Evolutionary conservation across 139 green algal species (phyloP).

Genomic region (Limnomonas spitsbergensis): DNA sequence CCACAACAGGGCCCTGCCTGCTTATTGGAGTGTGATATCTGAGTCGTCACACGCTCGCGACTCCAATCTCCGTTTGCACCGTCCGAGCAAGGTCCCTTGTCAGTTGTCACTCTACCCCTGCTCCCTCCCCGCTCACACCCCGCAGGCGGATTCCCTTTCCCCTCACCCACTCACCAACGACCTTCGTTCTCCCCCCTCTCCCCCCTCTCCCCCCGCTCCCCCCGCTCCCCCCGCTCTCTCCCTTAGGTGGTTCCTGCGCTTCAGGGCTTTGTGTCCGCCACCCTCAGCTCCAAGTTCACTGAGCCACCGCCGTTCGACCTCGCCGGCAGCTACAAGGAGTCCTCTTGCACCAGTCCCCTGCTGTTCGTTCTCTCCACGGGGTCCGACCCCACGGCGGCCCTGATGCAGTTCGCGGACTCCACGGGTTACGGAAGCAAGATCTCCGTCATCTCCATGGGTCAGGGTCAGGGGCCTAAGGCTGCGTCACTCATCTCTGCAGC

Average conservation of each 20-base stretch:
- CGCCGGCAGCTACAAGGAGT: slow-evolving; percentile 52
- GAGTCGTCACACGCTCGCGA: no score
- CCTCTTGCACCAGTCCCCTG: slow-evolving; percentile 46
- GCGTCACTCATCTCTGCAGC: slow-evolving; percentile 59
- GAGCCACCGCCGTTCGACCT: slow-evolving; percentile 62
- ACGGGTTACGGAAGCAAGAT: slow-evolving; percentile 30
- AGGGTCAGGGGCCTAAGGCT: slow-evolving; percentile 66
- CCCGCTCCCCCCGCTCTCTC: no score
- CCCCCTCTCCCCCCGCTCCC: no score
- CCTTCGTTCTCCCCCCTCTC: no score
- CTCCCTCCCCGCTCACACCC: no score
- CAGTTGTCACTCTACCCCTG: no score
- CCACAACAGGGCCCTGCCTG: no score
- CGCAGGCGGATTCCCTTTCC: no score
- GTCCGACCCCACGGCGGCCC: slow-evolving; percentile 55
- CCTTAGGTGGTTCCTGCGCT: not conserved
- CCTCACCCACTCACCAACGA: no score
- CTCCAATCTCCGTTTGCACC: no score
- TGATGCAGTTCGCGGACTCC: slow-evolving; percentile 15
- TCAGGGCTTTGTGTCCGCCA: slow-evolving; percentile 38
- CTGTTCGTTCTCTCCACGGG: slow-evolving; percentile 70
- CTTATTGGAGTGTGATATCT: no score
- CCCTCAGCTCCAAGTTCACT: slow-evolving; percentile 50
- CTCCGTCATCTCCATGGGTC: slow-evolving; percentile 57
- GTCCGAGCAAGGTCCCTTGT: no score